phyloP scores from a whole-genome alignment of 257 asterid genomes.

The Eustoma russellianum region DNA sequence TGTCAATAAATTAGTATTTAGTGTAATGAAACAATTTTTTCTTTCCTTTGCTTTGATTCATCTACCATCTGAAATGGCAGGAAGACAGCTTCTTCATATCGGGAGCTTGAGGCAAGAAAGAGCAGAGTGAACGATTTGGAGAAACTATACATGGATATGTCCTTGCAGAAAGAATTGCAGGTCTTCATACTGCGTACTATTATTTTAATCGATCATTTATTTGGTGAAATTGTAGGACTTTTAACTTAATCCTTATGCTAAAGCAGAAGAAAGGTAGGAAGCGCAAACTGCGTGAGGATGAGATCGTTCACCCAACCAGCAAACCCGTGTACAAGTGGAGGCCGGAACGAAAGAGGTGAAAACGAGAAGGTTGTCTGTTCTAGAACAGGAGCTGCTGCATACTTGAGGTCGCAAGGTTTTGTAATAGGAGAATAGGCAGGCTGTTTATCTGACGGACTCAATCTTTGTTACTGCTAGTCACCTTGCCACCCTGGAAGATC shows the following conservation, averaged over 20 bases:
- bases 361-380: no score
- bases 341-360: conserved; percentile 60
- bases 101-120: conserved; percentile 69
- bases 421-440: no score
- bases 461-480: no score
- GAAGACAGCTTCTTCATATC: conserved; percentile 50
- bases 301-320: conserved; percentile 44
- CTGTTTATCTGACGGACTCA: no score
- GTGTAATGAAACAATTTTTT: no score
- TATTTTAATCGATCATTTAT: background rate
- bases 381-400: no score
- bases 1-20: no score
- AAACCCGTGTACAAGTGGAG: conserved; percentile 75
- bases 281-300: conserved; percentile 81
- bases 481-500: no score
- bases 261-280: conserved; percentile 77
- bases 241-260: background rate
- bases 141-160: conserved; percentile 65
- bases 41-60: background rate
- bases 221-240: background rate
- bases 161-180: conserved; percentile 85
- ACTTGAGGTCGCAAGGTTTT: no score
- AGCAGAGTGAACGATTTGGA: conserved; percentile 58
- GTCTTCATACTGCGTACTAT: conserved; percentile 12
- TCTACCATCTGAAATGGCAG: conserved; percentile 24